Conservation (phyloP, 2,329 filamentous ascomycete genomes). For the Neofusicoccum kwambonambiense region DNA sequence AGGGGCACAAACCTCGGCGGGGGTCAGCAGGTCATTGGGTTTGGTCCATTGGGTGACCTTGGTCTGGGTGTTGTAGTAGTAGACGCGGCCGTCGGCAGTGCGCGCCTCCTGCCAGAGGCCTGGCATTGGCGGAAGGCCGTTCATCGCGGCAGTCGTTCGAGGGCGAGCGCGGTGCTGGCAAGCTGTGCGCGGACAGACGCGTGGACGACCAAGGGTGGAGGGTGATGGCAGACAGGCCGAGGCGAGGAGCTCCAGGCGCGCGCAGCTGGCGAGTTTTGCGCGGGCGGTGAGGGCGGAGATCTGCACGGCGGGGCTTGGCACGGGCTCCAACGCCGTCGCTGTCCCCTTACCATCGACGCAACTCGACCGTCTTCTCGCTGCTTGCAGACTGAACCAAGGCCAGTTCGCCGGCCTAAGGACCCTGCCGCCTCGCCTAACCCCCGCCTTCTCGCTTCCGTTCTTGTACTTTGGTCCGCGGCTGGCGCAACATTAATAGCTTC, state of each 20-base stretch:
- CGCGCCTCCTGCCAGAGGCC: conserved; percentile 78
- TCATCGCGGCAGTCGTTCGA: conserved; percentile 52
- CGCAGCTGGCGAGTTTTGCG: conserved; percentile 8
- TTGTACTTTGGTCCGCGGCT: background rate
- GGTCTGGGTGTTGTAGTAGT: conserved; percentile 86
- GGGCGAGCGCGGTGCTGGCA: background rate
- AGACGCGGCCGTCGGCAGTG: conserved; percentile 76
- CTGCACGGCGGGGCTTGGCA: conserved; percentile 4
- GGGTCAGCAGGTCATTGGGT: conserved; percentile 82
- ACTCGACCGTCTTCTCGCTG: background rate
- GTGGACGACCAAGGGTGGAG: background rate
- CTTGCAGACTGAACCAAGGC: background rate
- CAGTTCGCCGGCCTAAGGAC: conserved; percentile 2
- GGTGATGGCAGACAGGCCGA: background rate
- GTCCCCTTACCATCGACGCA: conserved; percentile 10
- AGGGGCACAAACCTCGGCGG: conserved; percentile 63
- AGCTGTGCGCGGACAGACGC: background rate
- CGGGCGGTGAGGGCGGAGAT: conserved; percentile 13
- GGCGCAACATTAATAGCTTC: no score
- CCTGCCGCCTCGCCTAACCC: background rate
- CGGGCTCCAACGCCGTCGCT: conserved; percentile 3
- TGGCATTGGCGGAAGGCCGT: conserved; percentile 53
- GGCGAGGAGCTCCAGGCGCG: conserved; percentile 3
- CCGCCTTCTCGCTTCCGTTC: background rate
- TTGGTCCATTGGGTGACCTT: conserved; percentile 94